phyloP scores from a whole-genome alignment of 176 grass and related monocot species.

The maize (Zea mays) region Zm-B73-REFERENCE-NAM-5.0 NC_050105.1:85899501-85900000 shows the following conservation, averaged over 20 bases:
- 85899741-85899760: neutral
- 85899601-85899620: constrained; percentile 87
- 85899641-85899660: constrained; percentile 77
- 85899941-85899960: neutral
- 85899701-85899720: constrained; percentile 80
- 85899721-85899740: constrained; percentile 31
- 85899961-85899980: too few relatives aligned
- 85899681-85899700: constrained; percentile 91
- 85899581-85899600: constrained; percentile 97
- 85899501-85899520: constrained; percentile 94
- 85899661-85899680: constrained; percentile 97
- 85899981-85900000: neutral
- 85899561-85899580: constrained; percentile 98
- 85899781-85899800: neutral
- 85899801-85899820: neutral
- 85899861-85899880: neutral
- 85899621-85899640: constrained; percentile 56
- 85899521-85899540: constrained; percentile 77
- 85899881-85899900: neutral
- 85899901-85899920: neutral
- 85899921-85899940: too few relatives aligned
- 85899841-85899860: neutral
- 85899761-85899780: neutral
- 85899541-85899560: constrained; percentile 84
- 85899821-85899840: neutral